Evolutionary conservation across 495 filamentous ascomycete species (phyloP), one percentile per base, ranked within the genome.

Genomic region (Talaromyces thailandensis): DNA sequence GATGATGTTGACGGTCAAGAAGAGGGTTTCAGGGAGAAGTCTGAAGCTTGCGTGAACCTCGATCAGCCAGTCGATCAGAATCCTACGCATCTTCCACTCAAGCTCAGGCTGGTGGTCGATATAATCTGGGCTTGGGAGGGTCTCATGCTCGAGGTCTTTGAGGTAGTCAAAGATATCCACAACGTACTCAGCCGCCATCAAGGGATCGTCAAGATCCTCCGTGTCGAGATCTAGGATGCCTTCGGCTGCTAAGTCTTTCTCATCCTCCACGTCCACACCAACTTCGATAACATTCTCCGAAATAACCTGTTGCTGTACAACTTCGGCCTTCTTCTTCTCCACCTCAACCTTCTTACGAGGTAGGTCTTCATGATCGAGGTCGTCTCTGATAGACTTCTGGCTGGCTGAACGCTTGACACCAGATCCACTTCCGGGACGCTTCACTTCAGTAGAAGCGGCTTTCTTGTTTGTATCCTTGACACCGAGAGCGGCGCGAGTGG

Each of bases 121-220:
- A 76, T 98, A 98, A 56, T 93, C 75, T 8, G 92, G 87, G 74
- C 98, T 98, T 48, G 95, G 91, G 67, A 91, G 78, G 2, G 92
- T 93, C 9, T 84, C 79, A 69, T 86, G 76, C 74, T 98, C 94
- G 9, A 98, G 84, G 61, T 94, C 86, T 65, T 84, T 87, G 65
- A 98, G 84, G 72, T 98, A 97, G 48, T 98, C 93, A 74, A 98
- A 98, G 68, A 98, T 98, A 74, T 98, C 94, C 43, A 86, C 86
- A 35, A 96, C 94, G 70, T 98, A 98, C 70, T 98, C 94, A 32
- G 95, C 91, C 45, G 93, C 95, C 93, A 98, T 98, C 67, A 96
- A 78, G 16, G 94, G 95, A 69, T 98, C 94, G 64, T 95, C 91
- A 40, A 88, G 63, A 71, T 98, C 94, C 69, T 98, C 93, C 31